A percentile compares a stretch with the other conserved stretches of the same genome.
These are phyloP conservation scores for Metarhizium sp. DNA, from an alignment of 2,329 filamentous ascomycete genomes.

Conservation along the genomic window DNA sequence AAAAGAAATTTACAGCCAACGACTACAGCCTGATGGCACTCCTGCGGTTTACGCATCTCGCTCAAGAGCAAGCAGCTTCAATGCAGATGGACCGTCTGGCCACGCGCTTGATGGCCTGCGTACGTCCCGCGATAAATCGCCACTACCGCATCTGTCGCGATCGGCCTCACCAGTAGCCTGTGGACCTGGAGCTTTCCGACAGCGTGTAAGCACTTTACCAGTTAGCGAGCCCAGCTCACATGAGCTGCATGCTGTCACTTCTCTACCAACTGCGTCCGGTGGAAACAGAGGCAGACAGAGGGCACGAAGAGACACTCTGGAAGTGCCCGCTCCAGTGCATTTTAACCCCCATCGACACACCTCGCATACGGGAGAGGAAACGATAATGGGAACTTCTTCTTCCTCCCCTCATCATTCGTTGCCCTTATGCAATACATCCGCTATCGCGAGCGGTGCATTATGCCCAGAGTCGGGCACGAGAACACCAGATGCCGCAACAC, in stretches of 20 bases:
- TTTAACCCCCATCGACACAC: neutral
- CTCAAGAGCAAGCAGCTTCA: slow-evolving; percentile 30
- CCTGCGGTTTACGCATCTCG: slow-evolving; percentile 13
- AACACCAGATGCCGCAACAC: neutral
- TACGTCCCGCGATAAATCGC: slow-evolving; percentile 4
- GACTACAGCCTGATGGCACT: slow-evolving; percentile 21
- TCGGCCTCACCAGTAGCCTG: slow-evolving; percentile 2
- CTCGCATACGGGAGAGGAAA: neutral
- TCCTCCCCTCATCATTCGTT: neutral
- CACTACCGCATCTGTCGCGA: neutral
- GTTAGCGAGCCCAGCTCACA: neutral
- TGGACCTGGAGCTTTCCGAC: neutral
- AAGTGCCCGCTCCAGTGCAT: slow-evolving; percentile 6
- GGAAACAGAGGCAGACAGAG: slow-evolving; percentile 5
- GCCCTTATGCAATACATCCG: neutral
- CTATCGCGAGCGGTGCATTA: neutral
- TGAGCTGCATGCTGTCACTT: neutral
- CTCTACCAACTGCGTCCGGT: neutral
- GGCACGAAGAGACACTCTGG: slow-evolving; percentile 8
- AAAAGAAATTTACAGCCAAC: slow-evolving; percentile 28
- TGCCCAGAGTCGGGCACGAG: neutral
- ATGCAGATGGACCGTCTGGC: slow-evolving; percentile 1
- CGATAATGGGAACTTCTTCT: neutral
- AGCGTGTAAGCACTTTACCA: slow-evolving; percentile 8
- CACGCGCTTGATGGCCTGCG: slow-evolving; percentile 2